Base-by-base conservation (phyloP, 768 basidiomycete species). In the Naganishia vaughanmartiniae region DNA sequence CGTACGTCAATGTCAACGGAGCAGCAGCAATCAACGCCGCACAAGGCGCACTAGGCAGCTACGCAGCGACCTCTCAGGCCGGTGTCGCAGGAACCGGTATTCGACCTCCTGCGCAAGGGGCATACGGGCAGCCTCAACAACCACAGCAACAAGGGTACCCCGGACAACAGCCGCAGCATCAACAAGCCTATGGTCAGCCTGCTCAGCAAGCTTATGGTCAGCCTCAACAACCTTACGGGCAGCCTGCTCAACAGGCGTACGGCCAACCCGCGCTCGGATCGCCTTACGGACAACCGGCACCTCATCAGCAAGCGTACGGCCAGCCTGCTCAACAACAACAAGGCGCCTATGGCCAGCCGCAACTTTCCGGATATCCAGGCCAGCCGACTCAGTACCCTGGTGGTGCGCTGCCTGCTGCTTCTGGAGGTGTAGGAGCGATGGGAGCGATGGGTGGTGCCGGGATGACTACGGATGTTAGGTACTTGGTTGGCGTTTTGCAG, bases 401-500 rank as follows among this genome's bases (percentile, higher is more conserved):
- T 28, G 67, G 66, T n/a, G 46, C 34, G 6, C 4, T 36, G 34
- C 34, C 45, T 15, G 45, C 15, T 46, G 45, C 69, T 31, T 42
- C n/a, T 21, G 58, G 54, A 10, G 70, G 55, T 15, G 74, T 69
- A 4, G 70, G 69, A 51, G 48, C 21, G 17, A 26, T 26, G 48
- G 48, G 48, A 7, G n/a, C n/a, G n/a, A n/a, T n/a, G n/a, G 42
- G 10, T 21, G 74, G 70, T 33, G 74, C 58, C 7, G 74, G 75
- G 14, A 67, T 56, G 24, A 74, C 76, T 19, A 34, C 53, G 1
- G 73, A 77, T 56, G 57, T 76, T 36, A 54, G 73, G 30, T 74
- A 73, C 67, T 67, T 80, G 12, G 67, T 74, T 9, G 53, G 60
- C 11, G 39, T 73, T 21, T 63, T 80, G n/a, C 72, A 75, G 67